Evolutionary conservation across 768 basidiomycete species (phyloP), one percentile per base, ranked within the genome.

Genomic region (Rhodotorula toruloides): DNA sequence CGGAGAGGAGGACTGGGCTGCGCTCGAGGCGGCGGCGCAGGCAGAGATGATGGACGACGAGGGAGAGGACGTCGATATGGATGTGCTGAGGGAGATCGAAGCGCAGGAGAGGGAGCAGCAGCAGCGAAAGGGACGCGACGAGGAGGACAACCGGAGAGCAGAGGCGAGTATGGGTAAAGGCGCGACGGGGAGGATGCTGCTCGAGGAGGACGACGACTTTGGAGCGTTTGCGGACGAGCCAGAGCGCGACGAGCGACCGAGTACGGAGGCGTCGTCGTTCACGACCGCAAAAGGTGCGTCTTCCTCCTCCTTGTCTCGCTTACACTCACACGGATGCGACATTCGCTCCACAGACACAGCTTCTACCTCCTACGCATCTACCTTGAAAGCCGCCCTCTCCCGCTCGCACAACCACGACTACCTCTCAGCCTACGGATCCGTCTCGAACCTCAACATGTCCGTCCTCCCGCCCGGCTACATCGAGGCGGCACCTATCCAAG

Each of bases 171-270:
- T 10, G 10, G 40, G 10, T 19, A 49, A 49, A 31, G 31, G 48
- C 31, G 32, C 29, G 17, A 49, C 12, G 39, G 25, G 46, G 16
- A 36, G 48, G 42, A 61, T 66, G 42, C 11, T 50, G 0, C 56
- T 67, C 21, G 65, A 61, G 43, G 60, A 61, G 31, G 65, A 67
- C 10, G 65, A 61, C 25, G 59, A 52, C 13, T 67, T 67, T 22
- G 65, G 59, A 22, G 47, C 54, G 14, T 61, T 61, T 22, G 60
- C n/a, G 16, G 50, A 43, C 10, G 52, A 61, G n/a, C n/a, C n/a
- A n/a, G 0, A 43, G 29, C 21, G 32, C 1, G 11, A 22, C 17
- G 58, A 40, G 39, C 39, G 17, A 12, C 3, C 44, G 21, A 25
- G 44, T 21, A 25, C 44, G 17, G 25, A 6, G 11, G 25, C 34